Conservation (phyloP, 2,329 filamentous ascomycete genomes). For the Bipolaris cookei region DNA sequence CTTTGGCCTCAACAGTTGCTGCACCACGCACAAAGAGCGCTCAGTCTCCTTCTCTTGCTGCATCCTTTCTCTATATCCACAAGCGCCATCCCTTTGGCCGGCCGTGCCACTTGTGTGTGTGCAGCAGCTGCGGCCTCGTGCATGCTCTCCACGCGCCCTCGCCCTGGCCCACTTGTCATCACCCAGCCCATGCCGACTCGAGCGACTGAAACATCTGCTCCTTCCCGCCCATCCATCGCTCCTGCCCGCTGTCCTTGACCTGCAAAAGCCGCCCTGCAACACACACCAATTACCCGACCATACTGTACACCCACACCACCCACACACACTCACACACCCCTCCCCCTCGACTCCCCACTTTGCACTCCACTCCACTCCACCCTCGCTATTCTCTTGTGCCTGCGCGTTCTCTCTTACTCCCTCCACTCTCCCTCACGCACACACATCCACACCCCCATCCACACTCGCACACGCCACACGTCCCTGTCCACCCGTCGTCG, state of each 20-base stretch:
- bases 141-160: slow-evolving; percentile 9
- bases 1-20: neutral
- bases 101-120: neutral
- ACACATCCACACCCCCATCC: too few relatives aligned
- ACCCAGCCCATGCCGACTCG: slow-evolving; percentile 10
- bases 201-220: slow-evolving; percentile 32
- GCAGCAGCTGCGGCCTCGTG: slow-evolving; percentile 7
- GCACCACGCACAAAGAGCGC: neutral
- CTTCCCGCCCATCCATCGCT: slow-evolving; percentile 28
- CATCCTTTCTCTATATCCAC: neutral
- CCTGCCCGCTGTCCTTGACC: slow-evolving; percentile 17
- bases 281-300: neutral
- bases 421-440: too few relatives aligned
- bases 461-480: neutral
- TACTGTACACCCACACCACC: neutral
- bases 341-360: neutral
- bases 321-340: neutral
- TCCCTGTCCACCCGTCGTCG: neutral
- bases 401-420: too few relatives aligned
- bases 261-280: neutral
- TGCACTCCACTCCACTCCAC: neutral
- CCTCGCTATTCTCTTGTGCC: too few relatives aligned
- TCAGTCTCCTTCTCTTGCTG: neutral
- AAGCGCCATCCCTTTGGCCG: neutral
- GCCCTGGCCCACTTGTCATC: slow-evolving; percentile 5